phyloP scores from a whole-genome alignment of 345 rosid species.

The Eutrema yunnanense region DNA sequence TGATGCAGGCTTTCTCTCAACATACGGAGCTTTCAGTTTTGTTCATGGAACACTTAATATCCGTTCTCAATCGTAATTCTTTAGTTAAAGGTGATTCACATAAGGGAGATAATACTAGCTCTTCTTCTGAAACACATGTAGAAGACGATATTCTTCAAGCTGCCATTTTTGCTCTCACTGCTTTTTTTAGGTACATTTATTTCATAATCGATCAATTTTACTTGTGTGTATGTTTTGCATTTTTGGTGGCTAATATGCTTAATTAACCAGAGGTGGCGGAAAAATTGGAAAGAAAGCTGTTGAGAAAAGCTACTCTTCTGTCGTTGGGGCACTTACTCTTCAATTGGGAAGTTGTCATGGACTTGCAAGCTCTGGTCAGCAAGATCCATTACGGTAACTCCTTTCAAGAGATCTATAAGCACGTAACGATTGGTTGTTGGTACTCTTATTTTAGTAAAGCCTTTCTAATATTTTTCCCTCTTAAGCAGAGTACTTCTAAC shows the following conservation, averaged over 20 bases:
- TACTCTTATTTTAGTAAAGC: background rate
- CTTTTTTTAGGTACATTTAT: constrained; percentile 65
- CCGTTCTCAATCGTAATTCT: constrained; percentile 59
- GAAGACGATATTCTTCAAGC: constrained; percentile 73
- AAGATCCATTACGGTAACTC: constrained; percentile 74
- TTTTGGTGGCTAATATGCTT: constrained; percentile 24
- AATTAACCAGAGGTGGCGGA: constrained; percentile 78
- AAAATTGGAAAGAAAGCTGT: constrained; percentile 89
- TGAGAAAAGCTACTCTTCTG: constrained; percentile 83
- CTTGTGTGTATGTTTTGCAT: background rate
- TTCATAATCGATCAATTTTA: constrained; percentile 1
- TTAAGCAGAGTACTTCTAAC: constrained; percentile 73
- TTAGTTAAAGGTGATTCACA: constrained; percentile 45
- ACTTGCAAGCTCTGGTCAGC: constrained; percentile 75
- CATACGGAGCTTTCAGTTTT: constrained; percentile 61
- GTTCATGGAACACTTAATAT: constrained; percentile 81
- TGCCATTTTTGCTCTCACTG: constrained; percentile 81
- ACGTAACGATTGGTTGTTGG: background rate
- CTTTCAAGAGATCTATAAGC: constrained; percentile 4
- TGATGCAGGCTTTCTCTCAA: constrained; percentile 74
- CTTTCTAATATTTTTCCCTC: constrained; percentile 9
- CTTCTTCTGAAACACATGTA: constrained; percentile 43
- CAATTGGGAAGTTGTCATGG: constrained; percentile 94
- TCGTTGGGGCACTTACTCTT: constrained; percentile 78
- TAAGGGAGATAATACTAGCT: constrained; percentile 51